Evolutionary conservation across 2,329 filamentous ascomycete genomes (phyloP), one percentile per base, ranked within the genome.

Genomic region (Sarocladiaceae sp.): DNA sequence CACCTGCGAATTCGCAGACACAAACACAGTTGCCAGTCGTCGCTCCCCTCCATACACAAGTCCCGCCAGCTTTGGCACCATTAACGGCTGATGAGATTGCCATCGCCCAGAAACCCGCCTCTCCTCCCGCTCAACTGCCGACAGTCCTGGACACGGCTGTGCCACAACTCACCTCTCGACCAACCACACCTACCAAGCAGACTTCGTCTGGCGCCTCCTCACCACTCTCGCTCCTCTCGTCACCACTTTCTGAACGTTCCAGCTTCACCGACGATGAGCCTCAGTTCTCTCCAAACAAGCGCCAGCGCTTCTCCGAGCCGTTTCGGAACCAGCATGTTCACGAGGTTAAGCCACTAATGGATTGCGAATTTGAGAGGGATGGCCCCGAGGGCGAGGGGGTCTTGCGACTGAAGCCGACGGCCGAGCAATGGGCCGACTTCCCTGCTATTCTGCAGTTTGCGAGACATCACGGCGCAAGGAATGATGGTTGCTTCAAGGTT

Each of bases 401-500:
- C 16, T 47, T 66, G 33, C 59, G 60, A 26, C 54, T 66, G 44
- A 61, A 57, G 35, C 63, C 63, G 7, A 63, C 60, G 1, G 40
- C 48, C 4, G 48, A 55, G 19, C 63, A 66, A 48, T 66, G 63
- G 63, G 48, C 51, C 18, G 59, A 66, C 43, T 66, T 66, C 26
- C 56, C 63, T 3, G 49, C 59, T 15, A 53, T 66, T 27, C 54
- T 66, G n/a, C 50, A 56, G 15, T 58, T 58, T 45, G 63, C 63
- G 4, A 53, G 52, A 29, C 50, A 47, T 7, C 57, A 58, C 2
- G 55, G 60, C 15, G 62, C 59, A 18, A 52, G 57, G 11, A 48
- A 50, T 3, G 60, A 66, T 29, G 63, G 63, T 21, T 66, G 63
- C 55, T 66, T 66, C 52, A 66, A 66, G 49, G 57, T 65, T 5